A percentile compares a stretch with the other conserved stretches of the same genome.
Evolutionary conservation across 805 yeast genomes (phyloP).

Genomic region (Helenozyma baotianmanensis): DNA sequence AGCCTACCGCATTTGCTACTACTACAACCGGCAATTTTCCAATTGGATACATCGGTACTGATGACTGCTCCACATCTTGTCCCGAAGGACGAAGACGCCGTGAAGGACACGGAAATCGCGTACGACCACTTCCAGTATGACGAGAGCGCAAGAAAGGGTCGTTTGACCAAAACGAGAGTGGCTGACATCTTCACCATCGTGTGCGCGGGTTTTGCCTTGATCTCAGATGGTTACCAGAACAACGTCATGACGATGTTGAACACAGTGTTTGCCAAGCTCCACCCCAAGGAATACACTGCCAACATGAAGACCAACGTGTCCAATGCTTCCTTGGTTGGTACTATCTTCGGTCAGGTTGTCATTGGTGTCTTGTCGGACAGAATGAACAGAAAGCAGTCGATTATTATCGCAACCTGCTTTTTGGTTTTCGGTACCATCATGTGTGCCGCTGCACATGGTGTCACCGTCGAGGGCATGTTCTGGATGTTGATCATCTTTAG

Average conservation of each 20-base stretch:
- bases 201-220: slow-evolving; percentile 71
- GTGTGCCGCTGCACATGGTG: slow-evolving; percentile 70
- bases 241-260: slow-evolving; percentile 70
- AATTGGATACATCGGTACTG: too few species aligned
- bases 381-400: slow-evolving; percentile 68
- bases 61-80: too few species aligned
- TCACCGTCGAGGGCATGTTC: slow-evolving; percentile 55
- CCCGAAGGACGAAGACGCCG: too few species aligned
- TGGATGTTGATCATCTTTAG: slow-evolving; percentile 74
- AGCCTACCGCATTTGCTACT: too few species aligned
- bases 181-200: slow-evolving; percentile 43
- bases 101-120: too few species aligned
- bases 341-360: slow-evolving; percentile 64
- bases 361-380: slow-evolving; percentile 64
- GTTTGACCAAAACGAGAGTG: slow-evolving; percentile 21
- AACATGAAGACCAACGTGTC: slow-evolving; percentile 61
- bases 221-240: slow-evolving; percentile 76
- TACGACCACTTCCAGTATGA: slow-evolving; percentile 26
- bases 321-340: slow-evolving; percentile 64
- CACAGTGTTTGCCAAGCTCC: slow-evolving; percentile 44
- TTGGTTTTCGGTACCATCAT: slow-evolving; percentile 60
- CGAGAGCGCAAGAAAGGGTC: slow-evolving; percentile 24
- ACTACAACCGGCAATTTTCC: too few species aligned
- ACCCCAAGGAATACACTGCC: slow-evolving; percentile 40
- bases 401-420: slow-evolving; percentile 56